Evolutionary conservation across 139 green algal genomes (phyloP).

Genomic region (Zygnema cylindricum): DNA sequence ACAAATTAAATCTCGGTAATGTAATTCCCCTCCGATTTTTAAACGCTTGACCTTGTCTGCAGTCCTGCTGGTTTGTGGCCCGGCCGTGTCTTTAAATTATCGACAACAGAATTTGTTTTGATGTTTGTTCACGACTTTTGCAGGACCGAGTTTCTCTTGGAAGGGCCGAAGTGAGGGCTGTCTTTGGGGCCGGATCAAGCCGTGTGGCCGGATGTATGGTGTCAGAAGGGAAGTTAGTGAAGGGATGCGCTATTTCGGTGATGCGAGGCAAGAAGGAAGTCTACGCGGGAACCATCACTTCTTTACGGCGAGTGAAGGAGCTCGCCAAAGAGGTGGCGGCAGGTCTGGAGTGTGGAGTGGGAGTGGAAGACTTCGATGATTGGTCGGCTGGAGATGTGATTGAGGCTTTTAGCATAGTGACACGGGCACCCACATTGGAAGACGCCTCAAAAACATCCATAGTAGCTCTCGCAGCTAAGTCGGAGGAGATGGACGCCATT

Average conservation of each 20-base stretch:
- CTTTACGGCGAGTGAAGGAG: conserved; percentile 90
- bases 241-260: conserved; percentile 66
- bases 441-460: conserved; percentile 46
- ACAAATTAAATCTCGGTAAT: too few species aligned
- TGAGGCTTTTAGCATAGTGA: conserved; percentile 64
- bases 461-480: conserved; percentile 9
- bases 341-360: conserved; percentile 65
- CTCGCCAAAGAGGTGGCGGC: conserved; percentile 84
- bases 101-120: too few species aligned
- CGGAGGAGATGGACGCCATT: neutral
- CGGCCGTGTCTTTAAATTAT: too few species aligned
- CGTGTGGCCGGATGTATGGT: conserved; percentile 85
- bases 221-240: conserved; percentile 73
- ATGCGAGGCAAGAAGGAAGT: conserved; percentile 66
- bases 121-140: too few species aligned
- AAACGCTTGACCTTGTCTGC: too few species aligned
- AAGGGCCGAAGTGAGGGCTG: conserved; percentile 77
- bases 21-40: too few species aligned
- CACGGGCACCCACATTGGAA: conserved; percentile 67
- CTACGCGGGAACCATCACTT: conserved; percentile 79
- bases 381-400: conserved; percentile 68
- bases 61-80: too few species aligned
- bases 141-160: conserved; percentile 69
- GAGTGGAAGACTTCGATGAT: conserved; percentile 51
- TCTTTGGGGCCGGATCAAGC: conserved; percentile 83